These are phyloP conservation scores for Limonomyces culmigenus DNA, from an alignment of 1,284 basidiomycete species.

Conservation along the genomic window DNA sequence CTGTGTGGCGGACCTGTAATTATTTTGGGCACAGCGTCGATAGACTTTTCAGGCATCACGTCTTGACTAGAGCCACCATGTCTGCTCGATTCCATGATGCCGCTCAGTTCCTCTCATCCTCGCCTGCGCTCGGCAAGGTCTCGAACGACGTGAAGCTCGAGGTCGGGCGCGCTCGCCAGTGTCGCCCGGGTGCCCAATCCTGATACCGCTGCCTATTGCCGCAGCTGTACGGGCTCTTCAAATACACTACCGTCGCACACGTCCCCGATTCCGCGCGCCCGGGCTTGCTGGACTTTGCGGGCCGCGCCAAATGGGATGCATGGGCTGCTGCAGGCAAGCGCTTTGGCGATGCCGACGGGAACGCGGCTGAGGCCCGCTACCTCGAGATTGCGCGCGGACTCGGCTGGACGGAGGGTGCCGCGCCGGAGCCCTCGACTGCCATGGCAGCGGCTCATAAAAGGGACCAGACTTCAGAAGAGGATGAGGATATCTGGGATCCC, in stretches of 20 bases:
- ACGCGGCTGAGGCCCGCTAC: constrained; percentile 43
- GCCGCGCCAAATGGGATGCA: constrained; percentile 79
- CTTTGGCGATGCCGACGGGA: constrained; percentile 21
- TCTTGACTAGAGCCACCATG: no score
- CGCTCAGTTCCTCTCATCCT: constrained; percentile 42
- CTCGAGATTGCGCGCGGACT: constrained; percentile 48
- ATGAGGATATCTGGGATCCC: constrained; percentile 11
- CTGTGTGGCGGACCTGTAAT: no score
- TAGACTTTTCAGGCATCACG: no score
- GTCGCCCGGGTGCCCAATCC: constrained; percentile 9
- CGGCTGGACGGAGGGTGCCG: constrained; percentile 42
- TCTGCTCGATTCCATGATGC: constrained; percentile 33
- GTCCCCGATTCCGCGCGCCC: constrained; percentile 46
- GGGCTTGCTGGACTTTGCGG: constrained; percentile 67
- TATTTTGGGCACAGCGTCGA: no score
- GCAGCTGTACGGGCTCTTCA: constrained; percentile 81
- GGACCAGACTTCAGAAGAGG: constrained; percentile 5
- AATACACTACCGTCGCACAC: constrained; percentile 45
- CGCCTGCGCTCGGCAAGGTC: constrained; percentile 31
- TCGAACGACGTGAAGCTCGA: constrained; percentile 53
- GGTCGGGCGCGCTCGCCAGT: constrained; percentile 26
- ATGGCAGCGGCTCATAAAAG: constrained; percentile 4
- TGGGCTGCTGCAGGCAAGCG: constrained; percentile 43
- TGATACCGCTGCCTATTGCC: constrained; percentile 11
- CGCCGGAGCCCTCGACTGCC: constrained; percentile 5